A percentile compares a stretch with the other conserved stretches of the same genome.
Evolutionary conservation across 805 yeast genomes (phyloP).

Genomic region (Blastobotrys chiropterorum): DNA sequence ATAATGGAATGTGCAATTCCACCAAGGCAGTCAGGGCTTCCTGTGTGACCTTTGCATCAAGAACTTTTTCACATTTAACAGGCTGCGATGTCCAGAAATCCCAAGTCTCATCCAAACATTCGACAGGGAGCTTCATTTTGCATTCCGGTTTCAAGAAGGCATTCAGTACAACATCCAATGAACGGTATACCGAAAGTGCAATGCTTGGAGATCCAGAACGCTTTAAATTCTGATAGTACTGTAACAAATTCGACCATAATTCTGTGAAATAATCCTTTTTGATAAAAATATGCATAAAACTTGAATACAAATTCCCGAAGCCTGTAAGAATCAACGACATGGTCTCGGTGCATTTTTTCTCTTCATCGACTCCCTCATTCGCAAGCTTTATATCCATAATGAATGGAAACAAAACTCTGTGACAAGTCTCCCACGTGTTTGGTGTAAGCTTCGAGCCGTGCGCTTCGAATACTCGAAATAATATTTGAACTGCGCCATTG

Average conservation of each 20-base stretch:
- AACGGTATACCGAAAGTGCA: constrained; percentile 47
- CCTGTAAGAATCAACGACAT: constrained; percentile 59
- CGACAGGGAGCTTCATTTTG: constrained; percentile 10
- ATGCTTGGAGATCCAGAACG: constrained; percentile 44
- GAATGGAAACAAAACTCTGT: constrained; percentile 50
- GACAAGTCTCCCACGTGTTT: constrained; percentile 59
- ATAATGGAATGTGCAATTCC: constrained; percentile 46
- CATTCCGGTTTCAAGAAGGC: constrained; percentile 18
- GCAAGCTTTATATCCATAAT: constrained; percentile 22
- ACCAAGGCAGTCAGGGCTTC: constrained; percentile 54
- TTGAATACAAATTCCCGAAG: constrained; percentile 51
- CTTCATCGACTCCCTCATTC: constrained; percentile 19
- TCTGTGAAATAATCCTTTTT: constrained; percentile 20
- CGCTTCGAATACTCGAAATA: constrained; percentile 73
- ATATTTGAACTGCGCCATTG: constrained; percentile 85
- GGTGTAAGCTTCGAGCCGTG: constrained; percentile 52
- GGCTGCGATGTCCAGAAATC: constrained; percentile 36
- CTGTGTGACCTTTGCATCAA: constrained; percentile 39
- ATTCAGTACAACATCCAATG: constrained; percentile 43
- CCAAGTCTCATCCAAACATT: constrained; percentile 21
- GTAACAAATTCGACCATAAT: constrained; percentile 55
- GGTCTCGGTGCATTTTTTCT: constrained; percentile 52
- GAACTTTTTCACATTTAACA: constrained; percentile 26
- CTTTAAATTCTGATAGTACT: constrained; percentile 35
- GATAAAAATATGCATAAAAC: constrained; percentile 40